phyloP scores from a whole-genome alignment of 1,284 basidiomycete genomes.

The Papiliotrema nemorosa region DNA sequence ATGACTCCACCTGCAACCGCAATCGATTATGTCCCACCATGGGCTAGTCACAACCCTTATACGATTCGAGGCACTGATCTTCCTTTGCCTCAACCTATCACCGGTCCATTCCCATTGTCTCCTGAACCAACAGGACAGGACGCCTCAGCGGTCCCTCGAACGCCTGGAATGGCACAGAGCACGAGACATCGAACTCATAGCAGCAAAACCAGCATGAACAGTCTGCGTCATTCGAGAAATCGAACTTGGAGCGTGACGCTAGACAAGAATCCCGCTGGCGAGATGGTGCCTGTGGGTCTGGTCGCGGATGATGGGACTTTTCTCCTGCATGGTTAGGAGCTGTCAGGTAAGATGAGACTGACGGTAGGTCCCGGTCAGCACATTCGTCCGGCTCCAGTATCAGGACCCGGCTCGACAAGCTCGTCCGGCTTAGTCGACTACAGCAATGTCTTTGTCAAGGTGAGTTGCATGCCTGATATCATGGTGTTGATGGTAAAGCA shows the following conservation, averaged over 20 bases:
- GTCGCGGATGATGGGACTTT: slow-evolving; percentile 32
- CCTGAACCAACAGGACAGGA: neutral
- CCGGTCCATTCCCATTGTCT: neutral
- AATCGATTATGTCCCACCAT: slow-evolving; percentile 20
- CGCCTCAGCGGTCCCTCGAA: neutral
- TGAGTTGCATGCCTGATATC: slow-evolving; percentile 5
- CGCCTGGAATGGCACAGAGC: neutral
- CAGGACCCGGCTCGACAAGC: slow-evolving; percentile 68
- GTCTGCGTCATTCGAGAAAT: slow-evolving; percentile 2
- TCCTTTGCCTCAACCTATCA: neutral
- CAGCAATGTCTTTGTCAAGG: slow-evolving; percentile 69
- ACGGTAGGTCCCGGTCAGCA: slow-evolving; percentile 67
- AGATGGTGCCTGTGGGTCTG: slow-evolving; percentile 20
- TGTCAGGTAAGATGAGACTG: neutral
- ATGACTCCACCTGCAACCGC: slow-evolving; percentile 11
- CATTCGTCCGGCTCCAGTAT: slow-evolving; percentile 70
- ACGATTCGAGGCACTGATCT: slow-evolving; percentile 8
- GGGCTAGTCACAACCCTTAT: slow-evolving; percentile 30
- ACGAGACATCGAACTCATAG: slow-evolving; percentile 1
- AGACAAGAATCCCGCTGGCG: slow-evolving; percentile 19
- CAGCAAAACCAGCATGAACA: slow-evolving; percentile 5
- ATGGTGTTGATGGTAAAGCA: slow-evolving; percentile 56
- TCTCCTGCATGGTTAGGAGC: slow-evolving; percentile 64
- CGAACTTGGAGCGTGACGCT: slow-evolving; percentile 29
- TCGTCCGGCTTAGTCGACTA: slow-evolving; percentile 84